A percentile compares a stretch with the other conserved stretches of the same genome.
Conservation (phyloP, 805 yeast genomes). For the Torulaspora quercuum region DNA sequence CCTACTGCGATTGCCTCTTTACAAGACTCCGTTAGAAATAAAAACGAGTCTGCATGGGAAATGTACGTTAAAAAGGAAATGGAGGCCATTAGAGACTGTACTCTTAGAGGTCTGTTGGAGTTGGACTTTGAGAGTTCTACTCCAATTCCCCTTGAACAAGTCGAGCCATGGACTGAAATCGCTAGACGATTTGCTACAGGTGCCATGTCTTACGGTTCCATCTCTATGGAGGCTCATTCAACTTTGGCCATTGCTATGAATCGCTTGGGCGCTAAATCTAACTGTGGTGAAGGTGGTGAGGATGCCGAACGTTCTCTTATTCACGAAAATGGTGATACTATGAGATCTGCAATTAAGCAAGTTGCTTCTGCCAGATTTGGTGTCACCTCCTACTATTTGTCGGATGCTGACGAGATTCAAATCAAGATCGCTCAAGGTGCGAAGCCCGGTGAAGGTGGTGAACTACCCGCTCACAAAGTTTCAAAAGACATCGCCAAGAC, state of each 20-base stretch:
- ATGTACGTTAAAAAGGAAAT: conserved; percentile 85
- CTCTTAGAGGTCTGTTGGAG: conserved; percentile 89
- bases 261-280: conserved; percentile 94
- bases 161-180: conserved; percentile 99
- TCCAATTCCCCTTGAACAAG: conserved; percentile 92
- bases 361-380: conserved; percentile 98
- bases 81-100: conserved; percentile 89
- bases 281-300: conserved; percentile 99
- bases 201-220: conserved; percentile 99
- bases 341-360: conserved; percentile 98
- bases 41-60: conserved; percentile 89
- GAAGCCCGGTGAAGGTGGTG: conserved; percentile 99
- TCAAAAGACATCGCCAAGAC: conserved; percentile 85
- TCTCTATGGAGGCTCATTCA: conserved; percentile 97
- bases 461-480: conserved; percentile 92
- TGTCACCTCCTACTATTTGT: conserved; percentile 88
- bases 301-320: conserved; percentile 85
- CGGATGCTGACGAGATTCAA: conserved; percentile 96
- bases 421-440: conserved; percentile 99
- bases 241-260: conserved; percentile 98
- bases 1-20: conserved; percentile 92
- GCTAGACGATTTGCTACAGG: conserved; percentile 98
- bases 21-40: conserved; percentile 98
- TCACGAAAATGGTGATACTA: conserved; percentile 86
- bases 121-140: conserved; percentile 70